Conservation (phyloP, 371 early-diverging fungal genomes). For the Choanephora cucurbitarum region DNA sequence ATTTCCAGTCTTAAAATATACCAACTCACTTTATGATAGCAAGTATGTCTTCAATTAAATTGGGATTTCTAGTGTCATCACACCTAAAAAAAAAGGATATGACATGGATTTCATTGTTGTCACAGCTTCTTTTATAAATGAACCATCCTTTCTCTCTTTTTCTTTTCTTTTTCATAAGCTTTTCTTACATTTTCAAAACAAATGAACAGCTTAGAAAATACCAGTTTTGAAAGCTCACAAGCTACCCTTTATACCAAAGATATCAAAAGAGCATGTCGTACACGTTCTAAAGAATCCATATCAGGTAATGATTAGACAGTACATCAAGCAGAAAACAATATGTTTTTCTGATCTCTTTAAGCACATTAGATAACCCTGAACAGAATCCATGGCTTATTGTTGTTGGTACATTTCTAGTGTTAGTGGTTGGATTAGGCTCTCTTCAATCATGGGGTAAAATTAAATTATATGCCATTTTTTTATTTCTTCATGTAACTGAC, state of each 20-base stretch:
- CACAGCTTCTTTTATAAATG: too few species aligned
- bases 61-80: too few species aligned
- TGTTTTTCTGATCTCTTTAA: too few species aligned
- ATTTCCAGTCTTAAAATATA: too few species aligned
- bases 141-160: not conserved
- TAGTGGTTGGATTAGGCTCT: constrained; percentile 55
- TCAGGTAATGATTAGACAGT: too few species aligned
- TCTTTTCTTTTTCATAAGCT: not conserved
- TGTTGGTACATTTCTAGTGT: constrained; percentile 53
- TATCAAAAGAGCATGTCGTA: too few species aligned
- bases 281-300: too few species aligned
- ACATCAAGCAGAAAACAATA: too few species aligned
- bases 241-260: not conserved
- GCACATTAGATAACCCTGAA: constrained; percentile 25
- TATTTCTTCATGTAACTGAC: constrained; percentile 2
- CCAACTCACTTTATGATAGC: not conserved
- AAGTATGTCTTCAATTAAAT: not conserved
- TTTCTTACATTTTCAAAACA: not conserved
- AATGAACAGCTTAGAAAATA: not conserved
- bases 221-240: not conserved
- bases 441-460: constrained; percentile 26
- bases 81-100: too few species aligned
- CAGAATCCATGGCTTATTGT: constrained; percentile 63
- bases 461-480: too few species aligned
- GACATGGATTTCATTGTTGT: too few species aligned